phyloP scores from a whole-genome alignment of 2,329 filamentous ascomycete genomes.

The Onygenales sp. region DNA sequence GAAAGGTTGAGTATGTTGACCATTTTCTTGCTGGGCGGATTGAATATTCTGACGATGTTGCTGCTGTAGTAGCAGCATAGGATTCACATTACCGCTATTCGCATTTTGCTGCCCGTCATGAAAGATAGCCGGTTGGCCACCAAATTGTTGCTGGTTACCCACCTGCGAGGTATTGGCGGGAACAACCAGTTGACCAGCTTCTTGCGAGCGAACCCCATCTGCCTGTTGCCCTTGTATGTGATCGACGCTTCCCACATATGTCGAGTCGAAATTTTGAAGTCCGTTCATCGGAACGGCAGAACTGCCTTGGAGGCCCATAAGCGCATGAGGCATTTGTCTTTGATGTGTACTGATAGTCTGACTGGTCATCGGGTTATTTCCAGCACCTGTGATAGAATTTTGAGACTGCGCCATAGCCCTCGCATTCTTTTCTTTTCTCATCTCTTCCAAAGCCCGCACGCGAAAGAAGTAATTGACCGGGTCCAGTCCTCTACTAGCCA shows the following conservation, averaged over 20 bases:
- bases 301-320: constrained; percentile 32
- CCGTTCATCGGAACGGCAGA: constrained; percentile 24
- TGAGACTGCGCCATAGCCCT: constrained; percentile 22
- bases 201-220: constrained; percentile 51
- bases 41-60: constrained; percentile 32
- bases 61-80: constrained; percentile 31
- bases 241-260: constrained; percentile 39
- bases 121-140: constrained; percentile 25
- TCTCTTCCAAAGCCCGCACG: constrained; percentile 35
- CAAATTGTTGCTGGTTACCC: constrained; percentile 33
- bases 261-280: constrained; percentile 21
- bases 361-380: constrained; percentile 24
- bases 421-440: constrained; percentile 26
- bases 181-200: constrained; percentile 54
- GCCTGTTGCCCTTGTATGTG: constrained; percentile 52
- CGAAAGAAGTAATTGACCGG: constrained; percentile 44
- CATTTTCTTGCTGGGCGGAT: constrained; percentile 33
- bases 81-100: constrained; percentile 28
- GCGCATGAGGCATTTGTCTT: constrained; percentile 32
- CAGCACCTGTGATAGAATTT: constrained; percentile 19
- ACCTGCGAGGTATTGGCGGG: constrained; percentile 48
- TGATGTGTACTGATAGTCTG: constrained; percentile 28
- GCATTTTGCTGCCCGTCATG: constrained; percentile 29
- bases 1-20: constrained; percentile 29
- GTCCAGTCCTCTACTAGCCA: constrained; percentile 37